A percentile compares a stretch with the other conserved stretches of the same genome.
These are phyloP conservation scores for Hypoxylon intermedium DNA, from an alignment of 495 filamentous ascomycete species.

Conservation along the genomic window DNA sequence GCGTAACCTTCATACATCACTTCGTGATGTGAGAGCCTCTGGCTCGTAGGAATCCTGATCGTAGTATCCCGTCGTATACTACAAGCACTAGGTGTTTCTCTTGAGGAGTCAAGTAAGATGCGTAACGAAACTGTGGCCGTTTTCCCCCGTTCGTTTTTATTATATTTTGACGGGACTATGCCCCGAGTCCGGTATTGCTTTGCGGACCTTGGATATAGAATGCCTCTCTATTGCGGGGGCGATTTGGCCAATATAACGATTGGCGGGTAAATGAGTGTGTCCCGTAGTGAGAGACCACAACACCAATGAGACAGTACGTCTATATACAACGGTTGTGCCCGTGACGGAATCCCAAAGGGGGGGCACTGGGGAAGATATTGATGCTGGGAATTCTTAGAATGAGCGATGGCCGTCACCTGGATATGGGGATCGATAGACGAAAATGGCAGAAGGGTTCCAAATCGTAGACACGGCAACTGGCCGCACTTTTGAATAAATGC, in stretches of 20 bases:
- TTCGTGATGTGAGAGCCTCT: slow-evolving; percentile 30
- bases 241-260: slow-evolving; percentile 23
- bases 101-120: slow-evolving; percentile 6
- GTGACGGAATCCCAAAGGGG: slow-evolving; percentile 1
- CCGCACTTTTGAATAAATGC: slow-evolving; percentile 20
- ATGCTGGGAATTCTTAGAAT: slow-evolving; percentile 6
- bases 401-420: slow-evolving; percentile 1
- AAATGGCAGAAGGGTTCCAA: too few relatives aligned
- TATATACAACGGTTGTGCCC: slow-evolving; percentile 22
- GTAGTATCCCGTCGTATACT: slow-evolving; percentile 13
- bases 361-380: slow-evolving; percentile 3
- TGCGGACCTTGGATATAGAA: slow-evolving; percentile 6
- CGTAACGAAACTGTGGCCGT: slow-evolving; percentile 5
- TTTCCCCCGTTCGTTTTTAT: slow-evolving; percentile 16
- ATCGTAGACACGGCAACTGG: slow-evolving; percentile 2
- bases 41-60: slow-evolving; percentile 4
- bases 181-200: slow-evolving; percentile 12
- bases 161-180: slow-evolving; percentile 21
- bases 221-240: slow-evolving; percentile 15
- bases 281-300: slow-evolving; percentile 13
- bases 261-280: slow-evolving; percentile 34
- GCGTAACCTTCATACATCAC: slow-evolving; percentile 28
- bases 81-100: slow-evolving; percentile 8
- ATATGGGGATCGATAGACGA: slow-evolving; percentile 9
- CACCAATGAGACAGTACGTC: slow-evolving; percentile 25